Evolutionary conservation across 257 asterid species (phyloP), one percentile per base, ranked within the genome.

Genomic region (Rehmannia glutinosa): DNA sequence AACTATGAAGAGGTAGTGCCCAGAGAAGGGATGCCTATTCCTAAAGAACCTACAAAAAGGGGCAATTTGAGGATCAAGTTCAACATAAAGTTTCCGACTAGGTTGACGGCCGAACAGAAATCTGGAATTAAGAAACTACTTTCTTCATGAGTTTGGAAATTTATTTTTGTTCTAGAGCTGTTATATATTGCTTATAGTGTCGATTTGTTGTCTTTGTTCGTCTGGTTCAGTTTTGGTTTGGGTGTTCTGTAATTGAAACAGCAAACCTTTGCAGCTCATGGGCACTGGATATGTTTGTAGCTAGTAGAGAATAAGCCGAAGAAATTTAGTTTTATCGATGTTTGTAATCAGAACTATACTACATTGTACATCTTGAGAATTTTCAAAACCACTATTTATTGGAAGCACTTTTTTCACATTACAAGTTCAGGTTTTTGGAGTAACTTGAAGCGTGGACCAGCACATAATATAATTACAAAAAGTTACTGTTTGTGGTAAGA

Each of bases 1-100:
- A 87, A 45, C 68, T 86, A 89, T 38, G 97, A 92, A 78, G 98
- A 89, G 77, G 83, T 85, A 0, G 89, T 92, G 20, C 83, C 91
- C 0, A 51, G 74, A 59, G 98, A 89, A 81, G 98, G 98, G 32
- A 92, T 92, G 98, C 97, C 97, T 0, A 56, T 92, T 5, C 89
- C 95, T 2, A 89, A 92, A 73, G 98, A 91, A 2, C 96, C 95
- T 4, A 47, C 86, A 0, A 87, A 20, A 49, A 75, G 69, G 52
- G 98, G 98, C 1, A 85, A 86, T 68, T 71, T 92, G 71, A 79
- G 90, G 90, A 92, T 92, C 75, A 92, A 87, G 71, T 92, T 92
- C 76, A 74, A 78, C 53, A 77, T 92, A 1, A 85, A 68, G 81
- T 92, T 92, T 62, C 98, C 98, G 0, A 45, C 85, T 0, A 81